Evolutionary conservation across 1,284 basidiomycete species (phyloP).

Genomic region (Trichosporon sp.): DNA sequence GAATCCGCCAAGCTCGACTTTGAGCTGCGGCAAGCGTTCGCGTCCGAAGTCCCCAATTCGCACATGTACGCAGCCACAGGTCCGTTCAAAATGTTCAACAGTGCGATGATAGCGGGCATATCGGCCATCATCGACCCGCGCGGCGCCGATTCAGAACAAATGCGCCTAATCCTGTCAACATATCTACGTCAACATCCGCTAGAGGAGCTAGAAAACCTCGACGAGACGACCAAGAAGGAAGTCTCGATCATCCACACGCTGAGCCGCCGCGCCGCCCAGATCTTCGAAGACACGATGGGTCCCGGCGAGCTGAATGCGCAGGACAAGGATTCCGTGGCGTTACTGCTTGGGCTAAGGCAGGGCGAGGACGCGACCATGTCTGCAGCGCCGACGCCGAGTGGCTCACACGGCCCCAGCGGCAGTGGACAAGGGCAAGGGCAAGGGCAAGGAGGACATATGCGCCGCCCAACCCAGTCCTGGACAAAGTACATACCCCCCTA

Average conservation of each 20-base stretch:
- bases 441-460: not conserved
- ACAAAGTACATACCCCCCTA: slow-evolving; percentile 7
- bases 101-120: slow-evolving; percentile 49
- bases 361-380: slow-evolving; percentile 18
- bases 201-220: slow-evolving; percentile 34
- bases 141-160: slow-evolving; percentile 41
- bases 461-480: slow-evolving; percentile 9
- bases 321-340: slow-evolving; percentile 41
- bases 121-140: slow-evolving; percentile 47
- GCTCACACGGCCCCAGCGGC: too few species aligned
- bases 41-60: slow-evolving; percentile 37
- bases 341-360: slow-evolving; percentile 42
- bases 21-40: slow-evolving; percentile 42
- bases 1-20: slow-evolving; percentile 46
- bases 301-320: slow-evolving; percentile 38
- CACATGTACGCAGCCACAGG: slow-evolving; percentile 29
- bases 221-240: slow-evolving; percentile 48
- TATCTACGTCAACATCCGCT: slow-evolving; percentile 46
- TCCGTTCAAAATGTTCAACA: slow-evolving; percentile 47
- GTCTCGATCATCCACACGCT: slow-evolving; percentile 48
- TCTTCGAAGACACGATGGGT: slow-evolving; percentile 41
- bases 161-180: slow-evolving; percentile 44
- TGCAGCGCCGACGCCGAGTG: not conserved
- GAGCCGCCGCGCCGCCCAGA: slow-evolving; percentile 41
- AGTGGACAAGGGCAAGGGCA: not conserved